These are phyloP conservation scores for Globisporangium barbulae DNA, from an alignment of 352 stramenopile genomes.

Conservation along the genomic window DNA sequence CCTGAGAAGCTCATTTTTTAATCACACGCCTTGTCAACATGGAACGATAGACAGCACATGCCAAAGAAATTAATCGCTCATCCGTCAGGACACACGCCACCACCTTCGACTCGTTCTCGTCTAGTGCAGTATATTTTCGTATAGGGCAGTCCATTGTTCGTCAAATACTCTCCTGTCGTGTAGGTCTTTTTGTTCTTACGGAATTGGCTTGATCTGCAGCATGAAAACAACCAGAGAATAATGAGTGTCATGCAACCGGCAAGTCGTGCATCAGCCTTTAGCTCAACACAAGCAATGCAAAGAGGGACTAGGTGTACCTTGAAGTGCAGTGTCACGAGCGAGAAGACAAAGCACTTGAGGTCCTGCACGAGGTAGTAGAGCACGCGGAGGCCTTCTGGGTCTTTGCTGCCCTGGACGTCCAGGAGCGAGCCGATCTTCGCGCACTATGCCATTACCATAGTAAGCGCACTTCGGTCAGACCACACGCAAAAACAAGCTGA, in stretches of 20 bases:
- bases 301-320: constrained; percentile 52
- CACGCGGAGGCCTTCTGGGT: constrained; percentile 91
- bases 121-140: constrained; percentile 1
- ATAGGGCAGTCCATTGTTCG: background rate
- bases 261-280: background rate
- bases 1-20: too few relatives aligned
- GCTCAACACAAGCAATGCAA: background rate
- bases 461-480: background rate
- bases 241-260: background rate
- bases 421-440: constrained; percentile 95
- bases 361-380: constrained; percentile 98
- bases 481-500: background rate
- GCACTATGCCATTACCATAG: constrained; percentile 49
- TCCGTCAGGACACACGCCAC: background rate
- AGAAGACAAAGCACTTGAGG: constrained; percentile 96
- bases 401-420: constrained; percentile 94
- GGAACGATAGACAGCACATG: background rate
- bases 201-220: constrained; percentile 93
- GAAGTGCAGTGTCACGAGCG: constrained; percentile 96
- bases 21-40: too few relatives aligned
- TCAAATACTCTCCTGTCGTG: background rate
- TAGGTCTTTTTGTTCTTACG: constrained; percentile 26
- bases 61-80: background rate
- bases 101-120: background rate
- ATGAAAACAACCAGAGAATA: background rate